Base-by-base conservation (phyloP, 2,329 filamentous ascomycete species). In the Westerdykella ornata region DNA sequence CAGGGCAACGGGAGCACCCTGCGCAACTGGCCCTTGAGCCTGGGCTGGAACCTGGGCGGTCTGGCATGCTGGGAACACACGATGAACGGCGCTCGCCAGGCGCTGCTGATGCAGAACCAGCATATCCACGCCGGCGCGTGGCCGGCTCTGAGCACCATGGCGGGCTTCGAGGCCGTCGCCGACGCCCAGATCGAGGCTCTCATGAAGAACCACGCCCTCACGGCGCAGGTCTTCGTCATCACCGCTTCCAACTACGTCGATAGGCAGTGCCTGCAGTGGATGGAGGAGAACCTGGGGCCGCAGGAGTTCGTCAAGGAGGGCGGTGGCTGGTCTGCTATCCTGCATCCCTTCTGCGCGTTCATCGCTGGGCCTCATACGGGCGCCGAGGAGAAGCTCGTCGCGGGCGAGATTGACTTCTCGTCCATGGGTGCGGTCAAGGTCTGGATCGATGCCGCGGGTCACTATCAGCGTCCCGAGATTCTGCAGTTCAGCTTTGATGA, bases 171-270 rank as follows among this genome's bases (percentile, higher is more conserved):
- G 42, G 51, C 45, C 0, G 61, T 65, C 5, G 68, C 68, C 2
- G 62, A 69, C 44, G 56, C 56, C n/a, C 68, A 72, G 51, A 72
- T 72, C 39, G 70, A 72, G 54, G 69, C 66, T 4, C 46, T 72
- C 28, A 72, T 71, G 68, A 72, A 71, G 53, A 53, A 57, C 4
- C 70, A 72, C 44, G 69, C 70, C 2, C 43, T 72, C 17, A 71
- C 68, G 1, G 69, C 63, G 12, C 69, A 72, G 43, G 65, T 67
- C 2, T 72, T 71, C 39, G 69, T 71, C 16, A 52, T 72, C 20
- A 60, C 58, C 1, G 68, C 68, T 2, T 63, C 61, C 5, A 68
- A 68, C 39, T 70, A 69, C 20, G 65, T 72, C 2, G 69, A 72
- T 28, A 56, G 68, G 11, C 54, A 46, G 2, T 71, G 69, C 30